Percentiles rank a stretch among this genome's conserved stretches.
phyloP scores from a whole-genome alignment of 768 basidiomycete genomes.

The Psilocybe cubensis region DNA sequence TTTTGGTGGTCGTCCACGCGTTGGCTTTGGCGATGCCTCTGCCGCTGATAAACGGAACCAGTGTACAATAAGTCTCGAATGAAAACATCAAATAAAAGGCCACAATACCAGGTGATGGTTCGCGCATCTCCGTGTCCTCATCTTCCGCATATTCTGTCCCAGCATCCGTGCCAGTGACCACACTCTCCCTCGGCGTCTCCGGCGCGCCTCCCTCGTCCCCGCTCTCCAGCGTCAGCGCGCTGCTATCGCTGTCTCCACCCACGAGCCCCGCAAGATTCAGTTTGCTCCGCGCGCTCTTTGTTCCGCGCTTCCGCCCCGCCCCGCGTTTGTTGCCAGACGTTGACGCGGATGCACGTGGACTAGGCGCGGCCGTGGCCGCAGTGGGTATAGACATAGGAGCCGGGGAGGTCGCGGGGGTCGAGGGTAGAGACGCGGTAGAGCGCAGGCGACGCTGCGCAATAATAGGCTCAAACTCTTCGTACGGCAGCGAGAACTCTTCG shows the following conservation, averaged over 20 bases:
- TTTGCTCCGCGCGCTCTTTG: constrained; percentile 51
- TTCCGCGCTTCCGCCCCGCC: constrained; percentile 26
- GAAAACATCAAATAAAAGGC: not conserved
- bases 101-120: constrained; percentile 58
- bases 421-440: constrained; percentile 63
- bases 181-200: constrained; percentile 67
- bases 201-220: constrained; percentile 63
- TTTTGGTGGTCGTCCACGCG: constrained; percentile 36
- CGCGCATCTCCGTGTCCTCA: constrained; percentile 62
- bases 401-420: constrained; percentile 56
- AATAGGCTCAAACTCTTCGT: constrained; percentile 65
- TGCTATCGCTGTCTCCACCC: constrained; percentile 83
- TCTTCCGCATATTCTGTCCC: constrained; percentile 75
- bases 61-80: constrained; percentile 1
- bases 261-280: constrained; percentile 74
- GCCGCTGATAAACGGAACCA: constrained; percentile 26
- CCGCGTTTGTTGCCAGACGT: constrained; percentile 18
- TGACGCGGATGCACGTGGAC: constrained; percentile 24
- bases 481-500: constrained; percentile 66
- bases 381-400: constrained; percentile 25
- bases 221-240: constrained; percentile 82
- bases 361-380: constrained; percentile 24
- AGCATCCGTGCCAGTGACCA: constrained; percentile 72
- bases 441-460: constrained; percentile 68
- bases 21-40: constrained; percentile 41